Evolutionary conservation across 176 grass and related monocot genomes (phyloP), one percentile per base, ranked within the genome.

Genomic region (Metroxylon sagu): DNA sequence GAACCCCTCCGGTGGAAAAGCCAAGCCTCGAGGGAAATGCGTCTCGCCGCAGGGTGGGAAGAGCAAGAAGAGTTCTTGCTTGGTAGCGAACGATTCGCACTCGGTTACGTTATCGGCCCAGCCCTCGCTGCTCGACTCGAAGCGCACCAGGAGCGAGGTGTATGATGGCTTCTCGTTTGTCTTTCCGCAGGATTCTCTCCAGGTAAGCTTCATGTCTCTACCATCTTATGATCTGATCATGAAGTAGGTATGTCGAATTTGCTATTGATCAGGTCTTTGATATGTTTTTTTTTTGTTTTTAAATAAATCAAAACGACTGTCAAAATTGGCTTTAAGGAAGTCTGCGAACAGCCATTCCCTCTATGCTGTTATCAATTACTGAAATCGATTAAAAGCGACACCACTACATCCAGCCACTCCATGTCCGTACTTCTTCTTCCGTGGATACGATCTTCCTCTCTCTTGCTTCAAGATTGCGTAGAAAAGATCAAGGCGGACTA

Each of bases 101-200:
- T 86, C 90, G 14, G 85, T 95, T 25, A 82, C 76, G 10, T 80
- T 95, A 16, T 80, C 74, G 48, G 78, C 82, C 19, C 90, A 85
- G 3, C 63, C 88, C 4, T 85, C 76, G 65, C 62, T 86, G 28
- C 21, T 74, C 4, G 86, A 95, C 49, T 23, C 67, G 19, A 79
- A 81, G 76, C 77, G 90, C 29, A 65, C 53, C 48, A 85, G 65
- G 53, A 89, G 56, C 12, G 90, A 95, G 74, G 59, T 86, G 16
- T 89, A 86, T 54, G 83, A 95, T 50, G 90, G 90, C 14, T 95
- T 95, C 74, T 80, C 90, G 19, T 61, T 70, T 27, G 86, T 95
- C 30, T 89, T 89, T 5, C 68, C 90, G 6, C 77, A 83, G 0
- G 80, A 86, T 4, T 84, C 83, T 53, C 67, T 60, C 7, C 90